Conservation (phyloP, 495 filamentous ascomycete species). For the Talaromyces liani region DNA sequence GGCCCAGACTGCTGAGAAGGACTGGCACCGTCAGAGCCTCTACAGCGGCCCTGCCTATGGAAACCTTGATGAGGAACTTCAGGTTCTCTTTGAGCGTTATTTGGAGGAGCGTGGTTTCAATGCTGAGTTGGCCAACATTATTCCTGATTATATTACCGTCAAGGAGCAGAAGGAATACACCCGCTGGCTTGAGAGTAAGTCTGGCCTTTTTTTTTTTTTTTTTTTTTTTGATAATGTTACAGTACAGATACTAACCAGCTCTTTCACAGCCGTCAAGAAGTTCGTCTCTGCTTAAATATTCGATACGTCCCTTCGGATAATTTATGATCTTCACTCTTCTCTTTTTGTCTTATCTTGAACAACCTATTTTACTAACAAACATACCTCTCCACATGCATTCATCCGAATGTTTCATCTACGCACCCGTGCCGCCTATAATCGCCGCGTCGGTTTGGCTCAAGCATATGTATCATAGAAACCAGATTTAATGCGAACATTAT, state of each 20-base stretch:
- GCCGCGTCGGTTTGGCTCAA: background rate
- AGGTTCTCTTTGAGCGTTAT: constrained; percentile 85
- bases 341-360: background rate
- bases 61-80: constrained; percentile 92
- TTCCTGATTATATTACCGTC: constrained; percentile 93
- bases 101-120: constrained; percentile 92
- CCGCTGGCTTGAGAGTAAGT: constrained; percentile 74
- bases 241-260: background rate
- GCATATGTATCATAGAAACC: constrained; percentile 4
- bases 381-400: background rate
- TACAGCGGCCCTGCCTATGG: constrained; percentile 91
- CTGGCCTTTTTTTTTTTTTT: too few relatives aligned
- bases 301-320: background rate
- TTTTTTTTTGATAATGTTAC: background rate
- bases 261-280: constrained; percentile 53
- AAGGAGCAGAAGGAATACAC: constrained; percentile 99
- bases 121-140: constrained; percentile 76
- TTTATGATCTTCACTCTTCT: background rate
- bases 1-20: constrained; percentile 56
- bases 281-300: constrained; percentile 60
- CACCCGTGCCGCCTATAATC: background rate
- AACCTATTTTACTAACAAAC: background rate
- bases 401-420: too few relatives aligned
- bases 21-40: constrained; percentile 61
- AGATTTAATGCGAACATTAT: constrained; percentile 39